phyloP scores from a whole-genome alignment of 169 alveolate species.

The Cryptosporidium muris region DNA sequence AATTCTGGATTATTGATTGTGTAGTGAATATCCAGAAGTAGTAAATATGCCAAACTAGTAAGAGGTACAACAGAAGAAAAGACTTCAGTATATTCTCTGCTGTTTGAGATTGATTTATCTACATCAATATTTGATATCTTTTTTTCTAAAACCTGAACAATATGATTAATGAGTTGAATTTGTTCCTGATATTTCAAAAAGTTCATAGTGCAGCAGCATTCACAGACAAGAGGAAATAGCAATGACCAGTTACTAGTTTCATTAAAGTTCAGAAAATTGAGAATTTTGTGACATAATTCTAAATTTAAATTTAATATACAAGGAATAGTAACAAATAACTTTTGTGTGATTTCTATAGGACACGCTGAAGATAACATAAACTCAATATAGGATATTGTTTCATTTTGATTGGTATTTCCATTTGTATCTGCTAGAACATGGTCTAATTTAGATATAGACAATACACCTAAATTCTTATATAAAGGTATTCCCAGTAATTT shows the following conservation, averaged over 20 bases:
- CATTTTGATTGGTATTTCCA: no score
- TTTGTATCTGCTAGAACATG: no score
- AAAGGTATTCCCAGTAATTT: no score
- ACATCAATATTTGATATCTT: neutral
- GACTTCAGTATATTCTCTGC: neutral
- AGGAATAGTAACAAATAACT: slow-evolving; percentile 26
- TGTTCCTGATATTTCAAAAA: slow-evolving; percentile 1
- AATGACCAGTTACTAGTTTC: slow-evolving; percentile 25
- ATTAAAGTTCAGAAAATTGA: slow-evolving; percentile 1
- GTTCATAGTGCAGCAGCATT: slow-evolving; percentile 51
- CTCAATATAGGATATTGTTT: neutral
- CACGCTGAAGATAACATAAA: slow-evolving; percentile 12
- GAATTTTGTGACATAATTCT: neutral
- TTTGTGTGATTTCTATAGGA: slow-evolving; percentile 31
- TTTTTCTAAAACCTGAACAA: slow-evolving; percentile 15
- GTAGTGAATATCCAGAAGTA: slow-evolving; percentile 35
- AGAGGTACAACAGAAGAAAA: slow-evolving; percentile 25
- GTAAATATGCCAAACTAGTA: slow-evolving; percentile 46
- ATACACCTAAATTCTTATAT: no score
- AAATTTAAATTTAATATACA: slow-evolving; percentile 9
- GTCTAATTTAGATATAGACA: no score
- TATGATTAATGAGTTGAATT: slow-evolving; percentile 7
- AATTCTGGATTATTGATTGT: neutral
- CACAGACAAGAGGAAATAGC: slow-evolving; percentile 52
- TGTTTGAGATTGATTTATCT: slow-evolving; percentile 1